These are phyloP conservation scores for Fomes fomentarius DNA, from an alignment of 1,284 basidiomycete genomes.

Conservation along the genomic window DNA sequence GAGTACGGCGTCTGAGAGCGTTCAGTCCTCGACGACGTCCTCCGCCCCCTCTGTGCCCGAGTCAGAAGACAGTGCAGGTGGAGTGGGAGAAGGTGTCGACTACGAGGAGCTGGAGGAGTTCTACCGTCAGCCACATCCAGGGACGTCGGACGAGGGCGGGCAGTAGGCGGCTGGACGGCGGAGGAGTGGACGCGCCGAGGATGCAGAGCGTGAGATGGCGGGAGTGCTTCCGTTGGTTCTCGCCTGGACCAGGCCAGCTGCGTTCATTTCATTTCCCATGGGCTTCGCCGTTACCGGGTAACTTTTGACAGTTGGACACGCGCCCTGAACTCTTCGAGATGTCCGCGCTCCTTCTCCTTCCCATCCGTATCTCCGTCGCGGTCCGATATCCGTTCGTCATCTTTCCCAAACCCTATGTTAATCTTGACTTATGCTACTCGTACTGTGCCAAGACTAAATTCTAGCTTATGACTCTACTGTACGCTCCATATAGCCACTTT, in stretches of 20 bases:
- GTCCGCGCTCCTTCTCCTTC: conserved; percentile 14
- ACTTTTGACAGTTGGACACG: conserved; percentile 28
- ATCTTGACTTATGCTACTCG: conserved; percentile 4
- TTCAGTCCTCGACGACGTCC: conserved; percentile 20
- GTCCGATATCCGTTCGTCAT: neutral
- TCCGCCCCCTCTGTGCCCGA: conserved; percentile 24
- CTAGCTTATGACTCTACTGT: conserved; percentile 2
- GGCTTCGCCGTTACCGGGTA: conserved; percentile 30
- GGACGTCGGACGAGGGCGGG: conserved; percentile 1
- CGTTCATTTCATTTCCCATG: conserved; percentile 20
- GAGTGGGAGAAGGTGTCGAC: conserved; percentile 9
- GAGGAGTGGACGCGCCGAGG: conserved; percentile 6
- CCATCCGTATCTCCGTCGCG: conserved; percentile 8
- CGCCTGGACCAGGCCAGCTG: conserved; percentile 13
- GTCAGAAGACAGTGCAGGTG: conserved; percentile 11
- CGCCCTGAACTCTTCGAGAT: conserved; percentile 12
- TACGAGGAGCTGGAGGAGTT: conserved; percentile 12
- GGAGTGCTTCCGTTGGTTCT: conserved; percentile 9
- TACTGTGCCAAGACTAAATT: conserved; percentile 3
- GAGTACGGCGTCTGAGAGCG: conserved; percentile 21
- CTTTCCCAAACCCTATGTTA: neutral
- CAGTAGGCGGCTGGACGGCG: conserved; percentile 2
- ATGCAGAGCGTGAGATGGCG: conserved; percentile 5
- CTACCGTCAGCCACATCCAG: conserved; percentile 1
- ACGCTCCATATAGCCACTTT: conserved; percentile 11